Percentiles rank a stretch among this genome's conserved stretches.
phyloP scores from a whole-genome alignment of 352 stramenopile genomes.

The Globisporangium iwayamae region DNA sequence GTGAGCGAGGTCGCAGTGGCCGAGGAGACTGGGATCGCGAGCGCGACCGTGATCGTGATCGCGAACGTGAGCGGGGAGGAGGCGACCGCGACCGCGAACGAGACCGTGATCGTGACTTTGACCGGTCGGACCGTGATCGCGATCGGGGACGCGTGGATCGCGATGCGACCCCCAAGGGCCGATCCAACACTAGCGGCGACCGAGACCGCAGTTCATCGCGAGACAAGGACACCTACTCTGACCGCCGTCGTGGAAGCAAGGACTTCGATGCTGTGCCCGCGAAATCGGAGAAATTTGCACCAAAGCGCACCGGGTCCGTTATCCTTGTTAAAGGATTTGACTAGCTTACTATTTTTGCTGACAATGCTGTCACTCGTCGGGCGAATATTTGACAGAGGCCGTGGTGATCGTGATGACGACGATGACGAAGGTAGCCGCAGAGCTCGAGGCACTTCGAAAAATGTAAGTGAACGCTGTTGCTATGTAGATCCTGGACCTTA shows the following conservation, averaged over 20 bases:
- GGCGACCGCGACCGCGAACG: conserved; percentile 25
- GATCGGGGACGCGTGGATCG: conserved; percentile 31
- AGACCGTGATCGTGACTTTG: conserved; percentile 32
- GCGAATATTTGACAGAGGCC: conserved; percentile 14
- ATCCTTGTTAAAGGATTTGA: not conserved
- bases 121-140: conserved; percentile 23
- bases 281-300: conserved; percentile 22
- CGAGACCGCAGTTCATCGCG: conserved; percentile 18
- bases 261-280: conserved; percentile 31
- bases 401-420: conserved; percentile 50
- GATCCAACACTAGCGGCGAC: conserved; percentile 32
- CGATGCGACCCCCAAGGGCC: conserved; percentile 25
- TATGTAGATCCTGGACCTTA: not conserved
- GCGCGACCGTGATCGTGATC: conserved; percentile 25
- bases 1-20: conserved; percentile 17
- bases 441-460: conserved; percentile 27
- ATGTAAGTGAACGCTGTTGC: conserved; percentile 22
- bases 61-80: conserved; percentile 30
- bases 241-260: conserved; percentile 36
- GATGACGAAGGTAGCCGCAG: conserved; percentile 44
- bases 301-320: conserved; percentile 33
- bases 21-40: conserved; percentile 22
- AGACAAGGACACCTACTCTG: conserved; percentile 26
- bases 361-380: not conserved
- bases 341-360: not conserved